These are phyloP conservation scores for Linaria vulgaris DNA, from an alignment of 257 asterid genomes.

Conservation along the genomic window DNA sequence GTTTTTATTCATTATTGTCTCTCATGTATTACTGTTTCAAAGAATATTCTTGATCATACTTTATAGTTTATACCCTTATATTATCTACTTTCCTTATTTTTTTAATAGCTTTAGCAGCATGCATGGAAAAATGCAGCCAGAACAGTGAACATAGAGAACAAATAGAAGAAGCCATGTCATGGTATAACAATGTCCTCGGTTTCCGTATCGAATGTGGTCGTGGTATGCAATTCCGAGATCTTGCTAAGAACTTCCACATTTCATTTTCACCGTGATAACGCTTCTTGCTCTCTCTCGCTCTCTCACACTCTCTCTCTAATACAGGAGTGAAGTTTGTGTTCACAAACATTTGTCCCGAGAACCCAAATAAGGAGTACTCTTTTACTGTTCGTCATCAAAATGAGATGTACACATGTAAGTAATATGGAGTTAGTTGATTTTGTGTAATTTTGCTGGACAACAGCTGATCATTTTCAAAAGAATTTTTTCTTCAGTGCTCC, in stretches of 20 bases:
- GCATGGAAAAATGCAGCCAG: constrained; percentile 49
- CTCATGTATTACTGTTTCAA: neutral
- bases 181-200: constrained; percentile 90
- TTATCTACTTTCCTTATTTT: constrained; percentile 8
- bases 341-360: constrained; percentile 55
- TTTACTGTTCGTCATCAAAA: constrained; percentile 71
- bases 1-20: too few relatives aligned
- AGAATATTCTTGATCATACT: too few relatives aligned
- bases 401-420: constrained; percentile 75
- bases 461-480: neutral
- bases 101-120: constrained; percentile 49
- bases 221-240: constrained; percentile 46
- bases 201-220: constrained; percentile 80
- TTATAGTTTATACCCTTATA: neutral
- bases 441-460: constrained; percentile 1
- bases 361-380: constrained; percentile 65
- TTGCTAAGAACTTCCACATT: constrained; percentile 16
- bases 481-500: constrained; percentile 37
- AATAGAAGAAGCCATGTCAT: constrained; percentile 76
- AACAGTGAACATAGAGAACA: constrained; percentile 53
- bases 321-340: constrained; percentile 87
- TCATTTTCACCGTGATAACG: constrained; percentile 8
- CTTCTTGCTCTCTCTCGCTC: constrained; percentile 21
- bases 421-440: constrained; percentile 20
- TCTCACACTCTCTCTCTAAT: constrained; percentile 7